Base-by-base conservation (phyloP, 768 basidiomycete species). In the Vararia minispora region DNA sequence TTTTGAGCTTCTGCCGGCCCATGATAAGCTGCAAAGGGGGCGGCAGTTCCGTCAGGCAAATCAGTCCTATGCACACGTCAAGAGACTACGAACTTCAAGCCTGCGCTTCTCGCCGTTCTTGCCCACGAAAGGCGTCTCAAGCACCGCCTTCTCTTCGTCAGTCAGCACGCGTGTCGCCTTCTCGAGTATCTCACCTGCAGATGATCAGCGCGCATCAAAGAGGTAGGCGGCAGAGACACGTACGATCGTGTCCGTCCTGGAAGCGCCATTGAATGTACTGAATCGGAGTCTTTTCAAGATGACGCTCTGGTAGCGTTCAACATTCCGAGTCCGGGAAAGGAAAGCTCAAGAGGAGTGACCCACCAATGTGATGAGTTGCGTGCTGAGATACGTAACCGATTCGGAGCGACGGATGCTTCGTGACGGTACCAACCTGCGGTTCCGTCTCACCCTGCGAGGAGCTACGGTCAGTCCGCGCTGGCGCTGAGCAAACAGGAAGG, bases 221-320 rank as follows among this genome's bases (percentile, higher is more conserved):
- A 29, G 35, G 28, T 34, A 13, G 14, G 11, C 31, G 24, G 46
- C 36, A 40, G 29, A 48, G 13, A 40, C 8, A 67, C 77, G 48
- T 57, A 85, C 90, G 84, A 69, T 98, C 92, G 60, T 94, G 85
- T 34, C 92, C 94, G 59, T 95, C 92, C 57, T 97, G 92, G 76
- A 91, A 98, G 51, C 92, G 84, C 92, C 92, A 98, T 64, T 95
- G 90, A 52, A 97, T 95, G 55, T 98, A 98, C 39, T 81, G 83
- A 43, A 92, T 86, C 18, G 94, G 88, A 4, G 91, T 94, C 66
- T 98, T 95, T 62, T 94, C 90, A 30, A 98, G 59, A 64, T 98
- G 92, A 51, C 76, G 81, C 57, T 94, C 88, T 84, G 56, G 25
- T 40, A 42, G 17, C 30, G 34, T 41, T 61, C 33, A 56, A 44